These are phyloP conservation scores for Uronychia binucleata DNA, from an alignment of 73 alveolate species.

Conservation along the genomic window DNA sequence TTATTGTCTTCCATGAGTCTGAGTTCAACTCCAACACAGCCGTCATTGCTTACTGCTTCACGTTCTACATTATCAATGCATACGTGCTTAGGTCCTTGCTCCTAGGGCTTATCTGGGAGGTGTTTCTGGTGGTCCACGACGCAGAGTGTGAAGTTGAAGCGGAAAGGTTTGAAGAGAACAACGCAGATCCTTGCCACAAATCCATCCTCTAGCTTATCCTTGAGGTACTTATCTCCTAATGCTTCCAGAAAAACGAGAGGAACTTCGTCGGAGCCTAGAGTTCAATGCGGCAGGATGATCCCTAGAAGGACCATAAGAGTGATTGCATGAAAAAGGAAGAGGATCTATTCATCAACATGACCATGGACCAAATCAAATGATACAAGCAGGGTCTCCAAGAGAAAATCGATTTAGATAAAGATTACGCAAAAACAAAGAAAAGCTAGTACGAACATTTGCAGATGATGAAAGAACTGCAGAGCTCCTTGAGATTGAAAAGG, in stretches of 20 bases:
- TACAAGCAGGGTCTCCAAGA: neutral
- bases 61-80: constrained; percentile 19
- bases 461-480: too few species aligned
- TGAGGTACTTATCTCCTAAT: too few species aligned
- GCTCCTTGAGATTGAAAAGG: too few species aligned
- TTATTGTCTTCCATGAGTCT: constrained; percentile 5
- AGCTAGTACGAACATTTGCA: neutral
- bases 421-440: neutral
- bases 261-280: neutral
- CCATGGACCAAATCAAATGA: neutral
- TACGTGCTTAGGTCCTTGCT: constrained; percentile 6
- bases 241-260: neutral
- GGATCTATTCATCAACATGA: neutral
- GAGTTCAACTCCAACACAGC: neutral
- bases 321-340: too few species aligned
- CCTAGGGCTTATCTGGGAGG: constrained; percentile 31
- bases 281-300: neutral
- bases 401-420: neutral
- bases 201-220: neutral
- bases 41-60: neutral
- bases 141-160: constrained; percentile 9
- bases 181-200: too few species aligned
- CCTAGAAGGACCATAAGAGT: neutral
- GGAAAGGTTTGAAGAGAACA: neutral
- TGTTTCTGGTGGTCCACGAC: constrained; percentile 5